Conservation (phyloP, 768 basidiomycete genomes). For the Butyriboletus loyo region DNA sequence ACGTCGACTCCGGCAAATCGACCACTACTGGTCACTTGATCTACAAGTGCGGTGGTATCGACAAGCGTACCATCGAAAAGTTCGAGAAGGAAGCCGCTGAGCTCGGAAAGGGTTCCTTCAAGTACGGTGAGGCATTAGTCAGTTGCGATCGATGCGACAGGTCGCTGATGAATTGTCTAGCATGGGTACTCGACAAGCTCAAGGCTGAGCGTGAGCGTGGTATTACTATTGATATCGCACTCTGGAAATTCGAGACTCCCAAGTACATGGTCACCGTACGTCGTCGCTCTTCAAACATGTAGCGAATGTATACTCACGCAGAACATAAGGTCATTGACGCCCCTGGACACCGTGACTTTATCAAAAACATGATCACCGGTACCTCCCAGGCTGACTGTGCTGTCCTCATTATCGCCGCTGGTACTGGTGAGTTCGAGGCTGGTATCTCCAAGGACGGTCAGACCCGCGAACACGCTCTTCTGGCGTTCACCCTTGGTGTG, state of each 20-base stretch:
- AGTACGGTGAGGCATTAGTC: constrained; percentile 69
- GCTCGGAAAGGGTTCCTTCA: constrained; percentile 98
- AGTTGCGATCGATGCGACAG: constrained; percentile 8
- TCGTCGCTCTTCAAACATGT: constrained; percentile 9
- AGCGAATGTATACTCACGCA: neutral
- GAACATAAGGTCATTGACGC: constrained; percentile 91
- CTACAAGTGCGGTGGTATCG: constrained; percentile 99
- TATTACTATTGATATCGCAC: constrained; percentile 99
- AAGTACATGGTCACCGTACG: constrained; percentile 89
- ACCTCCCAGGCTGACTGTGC: constrained; percentile 99
- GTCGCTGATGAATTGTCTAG: constrained; percentile 44
- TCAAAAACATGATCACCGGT: constrained; percentile 99
- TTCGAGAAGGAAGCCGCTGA: constrained; percentile 99
- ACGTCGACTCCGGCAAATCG: constrained; percentile 99
- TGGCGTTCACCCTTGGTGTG: constrained; percentile 99
- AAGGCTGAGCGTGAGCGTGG: constrained; percentile 99
- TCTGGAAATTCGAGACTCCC: constrained; percentile 99
- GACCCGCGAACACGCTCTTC: constrained; percentile 99
- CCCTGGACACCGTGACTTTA: constrained; percentile 99
- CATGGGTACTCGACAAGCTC: constrained; percentile 99
- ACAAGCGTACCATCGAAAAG: constrained; percentile 99
- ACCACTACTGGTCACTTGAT: constrained; percentile 99
- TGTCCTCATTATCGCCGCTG: constrained; percentile 98
- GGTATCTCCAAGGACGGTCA: constrained; percentile 99
- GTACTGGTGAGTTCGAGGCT: constrained; percentile 99